These are phyloP conservation scores for Cornus kousa DNA, from an alignment of 148 eudicot genomes.

Conservation along the genomic window DNA sequence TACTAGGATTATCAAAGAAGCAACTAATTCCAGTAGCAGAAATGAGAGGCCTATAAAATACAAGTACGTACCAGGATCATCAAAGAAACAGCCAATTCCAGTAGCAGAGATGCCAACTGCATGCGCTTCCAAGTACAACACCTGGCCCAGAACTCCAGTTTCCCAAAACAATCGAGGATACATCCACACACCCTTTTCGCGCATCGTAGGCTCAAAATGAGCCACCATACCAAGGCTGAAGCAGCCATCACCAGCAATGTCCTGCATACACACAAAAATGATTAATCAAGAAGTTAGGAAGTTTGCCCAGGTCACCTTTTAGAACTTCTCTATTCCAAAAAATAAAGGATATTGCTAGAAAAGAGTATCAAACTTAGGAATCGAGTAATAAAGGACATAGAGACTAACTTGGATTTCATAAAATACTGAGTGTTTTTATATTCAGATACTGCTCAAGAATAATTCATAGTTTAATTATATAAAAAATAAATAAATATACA, in stretches of 20 bases:
- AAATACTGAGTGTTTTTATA: not conserved
- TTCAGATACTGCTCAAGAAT: not conserved
- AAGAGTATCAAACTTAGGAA: not conserved
- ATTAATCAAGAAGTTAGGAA: not conserved
- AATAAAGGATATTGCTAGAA: not conserved
- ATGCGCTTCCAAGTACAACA: conserved; percentile 90
- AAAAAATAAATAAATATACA: not conserved
- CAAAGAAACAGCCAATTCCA: conserved; percentile 96
- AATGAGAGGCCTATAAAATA: conserved; percentile 17
- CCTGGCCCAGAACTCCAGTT: conserved; percentile 92
- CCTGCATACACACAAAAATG: conserved; percentile 38
- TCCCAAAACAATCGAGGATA: conserved; percentile 98
- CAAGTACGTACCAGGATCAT: conserved; percentile 71
- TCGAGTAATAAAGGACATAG: not conserved
- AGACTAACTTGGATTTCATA: not conserved
- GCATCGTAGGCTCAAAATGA: conserved; percentile 69
- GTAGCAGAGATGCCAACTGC: conserved; percentile 92
- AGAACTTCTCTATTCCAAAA: not conserved
- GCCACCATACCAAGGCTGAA: conserved; percentile 99
- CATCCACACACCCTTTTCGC: conserved; percentile 77
- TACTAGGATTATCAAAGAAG: conserved; percentile 95
- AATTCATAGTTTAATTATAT: not conserved
- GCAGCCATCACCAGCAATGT: conserved; percentile 91
- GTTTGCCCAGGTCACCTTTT: not conserved
- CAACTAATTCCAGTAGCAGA: conserved; percentile 97